Evolutionary conservation across 1,139 yeast species (phyloP).

Genomic region (Magnusiomyces sp.): DNA sequence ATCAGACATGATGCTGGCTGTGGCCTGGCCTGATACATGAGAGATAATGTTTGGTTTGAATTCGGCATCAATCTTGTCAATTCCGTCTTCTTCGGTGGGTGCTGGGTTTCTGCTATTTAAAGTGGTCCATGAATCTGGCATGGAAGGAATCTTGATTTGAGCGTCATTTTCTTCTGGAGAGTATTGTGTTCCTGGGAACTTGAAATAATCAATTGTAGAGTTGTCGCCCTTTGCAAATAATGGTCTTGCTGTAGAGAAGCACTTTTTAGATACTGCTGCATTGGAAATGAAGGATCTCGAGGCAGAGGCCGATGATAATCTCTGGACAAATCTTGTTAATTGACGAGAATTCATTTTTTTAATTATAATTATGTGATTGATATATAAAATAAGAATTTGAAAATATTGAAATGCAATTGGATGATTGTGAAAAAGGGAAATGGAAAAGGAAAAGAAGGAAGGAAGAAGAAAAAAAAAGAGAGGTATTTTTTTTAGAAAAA

Average conservation of each 20-base stretch:
- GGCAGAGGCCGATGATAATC: too few species aligned
- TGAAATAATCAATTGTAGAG: conserved; percentile 36
- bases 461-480: too few species aligned
- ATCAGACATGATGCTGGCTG: conserved; percentile 16
- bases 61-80: conserved; percentile 15
- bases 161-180: conserved; percentile 24
- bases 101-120: conserved; percentile 6
- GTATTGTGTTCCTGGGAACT: conserved; percentile 28
- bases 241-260: background rate
- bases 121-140: conserved; percentile 26
- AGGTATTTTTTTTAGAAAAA: too few species aligned
- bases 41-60: conserved; percentile 19
- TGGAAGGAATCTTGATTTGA: conserved; percentile 34
- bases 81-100: conserved; percentile 8
- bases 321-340: too few species aligned
- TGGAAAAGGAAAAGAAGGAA: too few species aligned
- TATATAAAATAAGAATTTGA: too few species aligned
- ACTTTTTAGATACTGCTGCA: too few species aligned
- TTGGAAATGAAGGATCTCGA: too few species aligned
- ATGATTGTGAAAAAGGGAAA: too few species aligned
- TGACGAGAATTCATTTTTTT: too few species aligned
- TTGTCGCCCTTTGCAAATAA: conserved; percentile 33
- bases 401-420: too few species aligned
- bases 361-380: too few species aligned
- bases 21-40: conserved; percentile 18